Evolutionary conservation across 257 asterid genomes (phyloP), one percentile per base, ranked within the genome.

Genomic region (Phtheirospermum japonicum): DNA sequence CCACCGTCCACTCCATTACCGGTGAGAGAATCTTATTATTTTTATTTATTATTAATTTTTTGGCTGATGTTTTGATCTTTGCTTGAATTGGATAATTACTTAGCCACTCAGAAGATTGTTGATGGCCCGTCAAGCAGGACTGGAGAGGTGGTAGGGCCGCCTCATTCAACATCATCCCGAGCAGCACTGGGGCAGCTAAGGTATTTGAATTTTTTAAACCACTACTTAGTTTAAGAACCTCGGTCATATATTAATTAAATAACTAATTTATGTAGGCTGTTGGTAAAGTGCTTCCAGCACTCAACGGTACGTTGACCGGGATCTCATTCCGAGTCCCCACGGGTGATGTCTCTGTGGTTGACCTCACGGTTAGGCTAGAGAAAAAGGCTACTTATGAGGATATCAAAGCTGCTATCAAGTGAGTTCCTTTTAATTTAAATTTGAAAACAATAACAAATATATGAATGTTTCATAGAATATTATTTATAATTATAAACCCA

Each of bases 261-360:
- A 14, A 14, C 13, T 45, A 11, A 14, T 51, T 16, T 42, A 13
- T 33, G 40, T 40, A 83, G 86, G 89, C 89, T 69, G 89, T 83
- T 61, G 89, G 89, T 2, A 83, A 83, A 72, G 89, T 83, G 53
- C 89, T 83, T 39, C 89, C 89, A 1, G 80, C 82, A 12, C 74
- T 83, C 1, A 83, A 83, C 16, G 89, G 89, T 2, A 83, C 80
- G 65, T 64, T 83, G 51, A 83, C 86, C 0, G 89, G 89, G 16
- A 83, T 83, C 86, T 52, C 89, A 0, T 83, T 83, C 84, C 82
- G 89, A 19, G 89, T 83, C 7, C 89, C 89, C 30, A 83, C 86
- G 2, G 89, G 80, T 2, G 86, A 83, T 76, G 89, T 83, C 23
- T 83, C 89, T 0, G 89, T 83, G 11, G 89, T 83, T 0, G 89